Conservation (phyloP, 306 rosid species). For the Comarum palustre region DNA sequence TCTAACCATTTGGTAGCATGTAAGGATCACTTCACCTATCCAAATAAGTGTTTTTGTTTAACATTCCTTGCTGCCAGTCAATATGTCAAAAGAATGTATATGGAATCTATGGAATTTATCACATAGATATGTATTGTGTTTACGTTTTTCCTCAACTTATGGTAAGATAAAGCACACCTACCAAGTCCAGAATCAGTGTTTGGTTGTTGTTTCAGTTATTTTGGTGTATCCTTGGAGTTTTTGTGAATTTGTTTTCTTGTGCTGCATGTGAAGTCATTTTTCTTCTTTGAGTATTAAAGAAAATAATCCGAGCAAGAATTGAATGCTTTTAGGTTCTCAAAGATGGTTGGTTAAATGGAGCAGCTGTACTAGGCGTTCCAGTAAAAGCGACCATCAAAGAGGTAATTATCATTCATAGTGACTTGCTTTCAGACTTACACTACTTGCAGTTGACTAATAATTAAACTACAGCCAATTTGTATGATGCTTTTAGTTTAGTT, state of each 20-base stretch:
- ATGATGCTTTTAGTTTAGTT: neutral
- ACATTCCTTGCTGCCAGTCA: neutral
- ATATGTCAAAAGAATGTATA: neutral
- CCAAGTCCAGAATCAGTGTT: neutral
- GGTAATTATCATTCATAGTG: conserved; percentile 40
- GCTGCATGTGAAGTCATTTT: neutral
- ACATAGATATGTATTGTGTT: neutral
- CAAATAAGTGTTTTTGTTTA: neutral
- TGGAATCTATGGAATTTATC: neutral
- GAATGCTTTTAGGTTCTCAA: conserved; percentile 61
- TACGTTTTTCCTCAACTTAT: neutral
- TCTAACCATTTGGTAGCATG: neutral
- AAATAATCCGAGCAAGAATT: conserved; percentile 25
- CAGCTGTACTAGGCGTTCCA: conserved; percentile 95
- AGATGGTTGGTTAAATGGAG: conserved; percentile 81
- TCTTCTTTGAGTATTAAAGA: neutral
- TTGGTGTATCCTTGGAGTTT: neutral
- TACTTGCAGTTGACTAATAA: neutral
- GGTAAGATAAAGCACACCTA: neutral
- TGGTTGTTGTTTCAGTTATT: conserved; percentile 1
- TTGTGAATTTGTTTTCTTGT: neutral
- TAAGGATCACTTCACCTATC: neutral
- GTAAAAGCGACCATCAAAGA: conserved; percentile 94
- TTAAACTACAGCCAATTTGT: neutral
- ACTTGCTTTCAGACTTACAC: neutral